A percentile compares a stretch with the other conserved stretches of the same genome.
phyloP scores from a whole-genome alignment of 2,329 filamentous ascomycete species.

The Didymella arachidicola region DNA sequence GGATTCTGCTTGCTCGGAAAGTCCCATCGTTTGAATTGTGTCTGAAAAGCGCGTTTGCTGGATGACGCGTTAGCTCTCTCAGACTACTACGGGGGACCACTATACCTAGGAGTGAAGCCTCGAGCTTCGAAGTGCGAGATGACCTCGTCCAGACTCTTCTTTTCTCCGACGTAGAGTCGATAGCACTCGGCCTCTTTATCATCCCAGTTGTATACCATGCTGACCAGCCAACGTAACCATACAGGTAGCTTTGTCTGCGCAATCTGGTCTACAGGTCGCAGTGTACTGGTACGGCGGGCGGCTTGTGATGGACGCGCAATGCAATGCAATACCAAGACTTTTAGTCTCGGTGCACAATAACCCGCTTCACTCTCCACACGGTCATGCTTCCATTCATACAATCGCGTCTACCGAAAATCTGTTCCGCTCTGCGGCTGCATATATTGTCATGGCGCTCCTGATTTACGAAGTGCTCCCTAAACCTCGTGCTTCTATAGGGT shows the following conservation, averaged over 20 bases:
- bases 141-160: constrained; percentile 75
- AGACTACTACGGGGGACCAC: constrained; percentile 7
- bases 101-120: constrained; percentile 74
- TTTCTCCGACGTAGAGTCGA: constrained; percentile 79
- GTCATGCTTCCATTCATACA: constrained; percentile 21
- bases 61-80: constrained; percentile 10
- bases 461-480: not conserved
- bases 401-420: constrained; percentile 29
- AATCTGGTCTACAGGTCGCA: not conserved
- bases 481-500: not conserved
- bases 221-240: not conserved
- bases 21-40: constrained; percentile 78
- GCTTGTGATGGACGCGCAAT: not conserved
- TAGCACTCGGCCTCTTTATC: constrained; percentile 71
- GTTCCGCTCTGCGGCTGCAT: constrained; percentile 23
- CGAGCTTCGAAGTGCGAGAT: constrained; percentile 70
- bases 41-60: constrained; percentile 79
- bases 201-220: constrained; percentile 67
- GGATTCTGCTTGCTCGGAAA: constrained; percentile 79
- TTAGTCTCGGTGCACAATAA: constrained; percentile 16
- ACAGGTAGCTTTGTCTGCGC: too few relatives aligned
- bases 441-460: constrained; percentile 24
- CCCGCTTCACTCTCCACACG: constrained; percentile 20
- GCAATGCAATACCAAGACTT: not conserved
- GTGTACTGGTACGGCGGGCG: constrained; percentile 20